Conservation (phyloP, 345 rosid species). For the Populus alba region DNA sequence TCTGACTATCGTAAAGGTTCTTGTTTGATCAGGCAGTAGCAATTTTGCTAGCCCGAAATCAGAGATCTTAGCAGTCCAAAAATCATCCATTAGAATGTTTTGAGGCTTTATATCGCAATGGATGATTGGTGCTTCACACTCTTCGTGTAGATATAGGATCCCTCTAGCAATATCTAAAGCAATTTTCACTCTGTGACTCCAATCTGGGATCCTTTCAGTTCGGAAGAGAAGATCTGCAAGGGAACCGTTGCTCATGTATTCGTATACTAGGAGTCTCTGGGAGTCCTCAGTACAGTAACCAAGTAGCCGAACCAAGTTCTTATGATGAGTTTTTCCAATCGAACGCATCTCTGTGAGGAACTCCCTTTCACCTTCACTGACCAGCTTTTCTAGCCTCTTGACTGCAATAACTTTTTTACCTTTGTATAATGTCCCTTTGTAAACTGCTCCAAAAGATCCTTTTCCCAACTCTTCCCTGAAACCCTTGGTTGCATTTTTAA, state of each 20-base stretch:
- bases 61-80: slow-evolving; percentile 13
- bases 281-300: slow-evolving; percentile 10
- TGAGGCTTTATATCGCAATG: slow-evolving; percentile 28
- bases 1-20: slow-evolving; percentile 17
- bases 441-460: too few species aligned
- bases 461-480: not conserved
- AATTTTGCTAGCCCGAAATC: slow-evolving; percentile 34
- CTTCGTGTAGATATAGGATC: slow-evolving; percentile 28
- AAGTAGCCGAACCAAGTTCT: slow-evolving; percentile 5
- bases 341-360: slow-evolving; percentile 18
- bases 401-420: slow-evolving; percentile 11
- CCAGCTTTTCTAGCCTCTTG: slow-evolving; percentile 25
- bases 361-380: slow-evolving; percentile 21
- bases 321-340: slow-evolving; percentile 16
- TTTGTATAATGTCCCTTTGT: too few species aligned
- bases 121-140: slow-evolving; percentile 18
- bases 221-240: slow-evolving; percentile 27
- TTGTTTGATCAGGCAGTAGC: slow-evolving; percentile 24
- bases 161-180: slow-evolving; percentile 15
- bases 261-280: slow-evolving; percentile 11
- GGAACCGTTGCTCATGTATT: slow-evolving; percentile 24
- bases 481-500: slow-evolving; percentile 3
- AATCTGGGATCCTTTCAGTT: slow-evolving; percentile 1
- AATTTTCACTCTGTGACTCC: slow-evolving; percentile 22
- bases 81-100: slow-evolving; percentile 25